Conservation (phyloP, 2,329 filamentous ascomycete species). For the Colletotrichum graminicola region DNA sequence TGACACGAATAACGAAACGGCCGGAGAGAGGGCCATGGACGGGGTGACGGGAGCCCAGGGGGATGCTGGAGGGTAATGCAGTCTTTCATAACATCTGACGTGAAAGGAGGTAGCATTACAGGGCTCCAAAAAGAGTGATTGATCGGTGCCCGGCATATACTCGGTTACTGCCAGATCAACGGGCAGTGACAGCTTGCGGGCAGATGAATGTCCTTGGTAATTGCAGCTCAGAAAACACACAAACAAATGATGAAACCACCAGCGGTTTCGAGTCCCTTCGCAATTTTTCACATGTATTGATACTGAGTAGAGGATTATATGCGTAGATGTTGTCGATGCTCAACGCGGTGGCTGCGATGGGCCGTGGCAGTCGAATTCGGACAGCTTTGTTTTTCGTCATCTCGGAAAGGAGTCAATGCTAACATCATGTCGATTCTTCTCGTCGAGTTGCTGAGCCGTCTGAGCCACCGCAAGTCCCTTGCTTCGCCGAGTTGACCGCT, state of each 20-base stretch:
- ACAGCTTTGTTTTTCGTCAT: background rate
- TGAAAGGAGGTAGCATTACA: conserved; percentile 19
- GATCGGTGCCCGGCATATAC: conserved; percentile 13
- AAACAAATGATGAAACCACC: conserved; percentile 41
- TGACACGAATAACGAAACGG: conserved; percentile 29
- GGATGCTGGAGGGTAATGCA: conserved; percentile 8
- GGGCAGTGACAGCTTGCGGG: conserved; percentile 22
- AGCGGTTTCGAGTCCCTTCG: background rate
- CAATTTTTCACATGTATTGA: background rate
- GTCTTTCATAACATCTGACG: conserved; percentile 28
- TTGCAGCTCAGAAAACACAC: conserved; percentile 41
- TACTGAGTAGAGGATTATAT: background rate
- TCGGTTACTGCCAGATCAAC: conserved; percentile 14
- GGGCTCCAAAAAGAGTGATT: conserved; percentile 13
- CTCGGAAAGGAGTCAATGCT: background rate
- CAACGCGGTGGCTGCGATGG: background rate
- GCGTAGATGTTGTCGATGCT: background rate
- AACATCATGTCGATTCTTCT: background rate
- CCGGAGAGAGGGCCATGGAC: background rate
- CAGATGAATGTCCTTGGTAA: conserved; percentile 24
- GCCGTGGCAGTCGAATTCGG: background rate
- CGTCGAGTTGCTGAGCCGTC: background rate
- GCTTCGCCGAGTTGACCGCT: background rate
- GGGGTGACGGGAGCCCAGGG: conserved; percentile 10
- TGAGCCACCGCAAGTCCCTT: too few species aligned